phyloP scores from a whole-genome alignment of 768 basidiomycete genomes.

The Tephrocybe sp. region DNA sequence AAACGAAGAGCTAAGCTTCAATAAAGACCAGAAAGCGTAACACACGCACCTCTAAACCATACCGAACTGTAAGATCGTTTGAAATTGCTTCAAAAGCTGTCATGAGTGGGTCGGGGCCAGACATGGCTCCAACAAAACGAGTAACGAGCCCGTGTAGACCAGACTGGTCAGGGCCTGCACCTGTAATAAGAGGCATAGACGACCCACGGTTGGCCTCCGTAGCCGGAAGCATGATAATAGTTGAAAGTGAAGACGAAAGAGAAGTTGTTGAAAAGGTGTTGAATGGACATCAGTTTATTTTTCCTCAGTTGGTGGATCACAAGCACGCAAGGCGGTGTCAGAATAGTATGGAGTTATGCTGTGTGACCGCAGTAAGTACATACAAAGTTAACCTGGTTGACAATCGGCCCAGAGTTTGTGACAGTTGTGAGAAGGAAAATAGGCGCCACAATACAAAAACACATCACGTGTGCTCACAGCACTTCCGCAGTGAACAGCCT shows the following conservation, averaged over 20 bases:
- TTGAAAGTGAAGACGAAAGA: neutral
- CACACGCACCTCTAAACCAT: neutral
- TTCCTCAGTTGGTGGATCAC: too few relatives aligned
- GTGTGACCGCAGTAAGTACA: neutral
- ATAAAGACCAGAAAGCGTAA: too few relatives aligned
- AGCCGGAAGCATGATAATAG: neutral
- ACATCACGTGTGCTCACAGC: neutral
- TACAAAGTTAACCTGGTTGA: neutral
- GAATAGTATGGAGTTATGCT: neutral
- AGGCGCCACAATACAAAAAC: constrained; percentile 1
- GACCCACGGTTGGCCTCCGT: neutral
- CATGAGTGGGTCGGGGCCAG: neutral
- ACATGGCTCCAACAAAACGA: neutral
- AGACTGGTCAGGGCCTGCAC: neutral
- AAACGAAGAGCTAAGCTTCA: neutral
- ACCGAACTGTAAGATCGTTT: neutral
- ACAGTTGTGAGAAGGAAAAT: neutral
- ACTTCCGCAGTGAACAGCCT: neutral
- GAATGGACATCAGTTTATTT: too few relatives aligned
- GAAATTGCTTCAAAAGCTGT: neutral
- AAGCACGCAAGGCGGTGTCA: neutral
- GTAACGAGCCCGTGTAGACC: neutral
- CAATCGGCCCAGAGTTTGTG: neutral
- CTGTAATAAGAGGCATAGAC: neutral
- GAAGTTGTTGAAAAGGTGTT: neutral